Conservation (phyloP, 805 yeast genomes). For the Nakazawaea ambrosiae region DNA sequence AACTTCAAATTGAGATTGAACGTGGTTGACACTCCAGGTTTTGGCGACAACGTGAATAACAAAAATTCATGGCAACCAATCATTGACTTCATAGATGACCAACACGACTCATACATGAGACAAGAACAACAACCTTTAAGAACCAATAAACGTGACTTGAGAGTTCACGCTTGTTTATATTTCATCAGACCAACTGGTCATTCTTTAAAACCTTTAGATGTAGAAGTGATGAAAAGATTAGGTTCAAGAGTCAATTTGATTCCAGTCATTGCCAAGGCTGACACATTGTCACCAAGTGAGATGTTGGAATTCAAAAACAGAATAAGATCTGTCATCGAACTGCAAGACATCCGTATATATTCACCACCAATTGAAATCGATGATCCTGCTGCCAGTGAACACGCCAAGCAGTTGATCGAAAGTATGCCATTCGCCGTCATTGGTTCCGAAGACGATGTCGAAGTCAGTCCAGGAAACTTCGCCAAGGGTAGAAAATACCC, state of each 20-base stretch:
- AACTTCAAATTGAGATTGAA: conserved; percentile 73
- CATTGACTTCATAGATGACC: conserved; percentile 85
- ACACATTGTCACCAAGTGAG: conserved; percentile 69
- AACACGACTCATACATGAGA: conserved; percentile 80
- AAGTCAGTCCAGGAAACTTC: conserved; percentile 52
- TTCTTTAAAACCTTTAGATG: conserved; percentile 79
- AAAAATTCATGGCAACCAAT: conserved; percentile 81
- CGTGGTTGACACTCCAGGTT: conserved; percentile 88
- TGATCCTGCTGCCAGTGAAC: conserved; percentile 72
- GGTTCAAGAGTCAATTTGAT: conserved; percentile 78
- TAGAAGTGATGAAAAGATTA: conserved; percentile 80
- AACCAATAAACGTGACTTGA: conserved; percentile 56
- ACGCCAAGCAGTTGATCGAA: conserved; percentile 72
- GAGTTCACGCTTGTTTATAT: conserved; percentile 88
- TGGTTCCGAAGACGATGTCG: conserved; percentile 69
- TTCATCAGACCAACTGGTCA: conserved; percentile 91
- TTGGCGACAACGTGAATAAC: conserved; percentile 87
- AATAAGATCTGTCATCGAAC: conserved; percentile 76
- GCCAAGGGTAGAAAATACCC: conserved; percentile 82
- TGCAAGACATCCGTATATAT: conserved; percentile 75
- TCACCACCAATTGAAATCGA: conserved; percentile 77
- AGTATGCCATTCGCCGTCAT: conserved; percentile 84
- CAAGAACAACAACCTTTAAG: conserved; percentile 91
- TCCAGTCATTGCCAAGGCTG: conserved; percentile 87
- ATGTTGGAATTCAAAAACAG: conserved; percentile 63